Percentiles rank a stretch among this genome's conserved stretches.
These are phyloP conservation scores for Zasmidium citrigriseum DNA, from an alignment of 2,329 filamentous ascomycete genomes.

Conservation along the genomic window DNA sequence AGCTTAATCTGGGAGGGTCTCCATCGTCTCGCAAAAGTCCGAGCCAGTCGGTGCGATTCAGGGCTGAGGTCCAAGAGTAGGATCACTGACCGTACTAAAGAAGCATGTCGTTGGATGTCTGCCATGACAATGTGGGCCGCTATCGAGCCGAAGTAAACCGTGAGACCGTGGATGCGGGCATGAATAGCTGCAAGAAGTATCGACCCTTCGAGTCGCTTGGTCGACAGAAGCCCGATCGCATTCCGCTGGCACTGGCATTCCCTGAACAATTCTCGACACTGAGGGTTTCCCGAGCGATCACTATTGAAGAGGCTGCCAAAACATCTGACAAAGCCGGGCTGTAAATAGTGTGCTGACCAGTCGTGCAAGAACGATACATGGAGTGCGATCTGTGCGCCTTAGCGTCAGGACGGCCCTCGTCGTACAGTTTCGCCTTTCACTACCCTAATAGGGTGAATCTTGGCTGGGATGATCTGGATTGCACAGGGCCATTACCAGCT, in stretches of 20 bases:
- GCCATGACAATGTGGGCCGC: too few species aligned
- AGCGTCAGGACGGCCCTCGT: neutral
- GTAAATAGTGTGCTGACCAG: conserved; percentile 4
- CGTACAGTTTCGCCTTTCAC: neutral
- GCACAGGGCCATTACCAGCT: neutral
- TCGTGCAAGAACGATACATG: neutral
- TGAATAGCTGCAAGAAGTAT: too few species aligned
- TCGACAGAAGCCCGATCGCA: too few species aligned
- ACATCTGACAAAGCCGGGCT: neutral
- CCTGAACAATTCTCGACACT: neutral
- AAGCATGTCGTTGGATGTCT: too few species aligned
- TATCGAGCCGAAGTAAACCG: neutral
- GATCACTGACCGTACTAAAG: neutral
- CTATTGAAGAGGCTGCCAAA: neutral
- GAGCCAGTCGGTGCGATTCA: too few species aligned
- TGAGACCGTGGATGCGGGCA: neutral
- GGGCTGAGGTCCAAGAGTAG: neutral
- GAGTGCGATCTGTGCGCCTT: neutral
- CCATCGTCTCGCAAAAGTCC: too few species aligned
- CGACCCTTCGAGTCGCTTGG: too few species aligned
- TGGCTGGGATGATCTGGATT: neutral
- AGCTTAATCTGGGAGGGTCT: neutral
- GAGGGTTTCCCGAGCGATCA: neutral
- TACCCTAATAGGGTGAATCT: neutral
- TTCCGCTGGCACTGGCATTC: too few species aligned